These are phyloP conservation scores for Mortierella sp. DNA, from an alignment of 371 early-diverging fungal genomes.

Conservation along the genomic window DNA sequence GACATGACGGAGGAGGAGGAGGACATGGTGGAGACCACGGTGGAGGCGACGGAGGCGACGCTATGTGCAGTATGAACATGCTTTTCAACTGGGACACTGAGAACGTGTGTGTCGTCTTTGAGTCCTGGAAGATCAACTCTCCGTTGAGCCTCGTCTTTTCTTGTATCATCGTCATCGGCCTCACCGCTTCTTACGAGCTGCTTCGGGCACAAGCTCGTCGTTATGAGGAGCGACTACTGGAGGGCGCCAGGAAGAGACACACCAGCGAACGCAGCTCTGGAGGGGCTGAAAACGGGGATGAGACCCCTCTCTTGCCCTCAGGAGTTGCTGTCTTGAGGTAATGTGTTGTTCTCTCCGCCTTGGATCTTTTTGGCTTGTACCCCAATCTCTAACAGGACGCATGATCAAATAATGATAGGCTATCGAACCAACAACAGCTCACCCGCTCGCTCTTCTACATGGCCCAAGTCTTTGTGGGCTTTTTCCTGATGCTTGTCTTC, in stretches of 20 bases:
- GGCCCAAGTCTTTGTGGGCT: constrained; percentile 74
- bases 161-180: constrained; percentile 63
- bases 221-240: constrained; percentile 59
- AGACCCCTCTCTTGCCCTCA: constrained; percentile 30
- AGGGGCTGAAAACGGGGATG: constrained; percentile 24
- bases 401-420: constrained; percentile 20
- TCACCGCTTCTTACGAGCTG: constrained; percentile 73
- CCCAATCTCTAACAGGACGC: too few species aligned
- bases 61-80: constrained; percentile 68
- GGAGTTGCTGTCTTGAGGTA: constrained; percentile 29
- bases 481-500: constrained; percentile 86
- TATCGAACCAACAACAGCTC: constrained; percentile 58
- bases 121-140: constrained; percentile 78
- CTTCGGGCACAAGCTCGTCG: constrained; percentile 60
- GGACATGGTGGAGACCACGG: constrained; percentile 27
- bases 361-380: too few species aligned
- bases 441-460: constrained; percentile 72
- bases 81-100: constrained; percentile 81
- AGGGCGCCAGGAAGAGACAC: constrained; percentile 49
- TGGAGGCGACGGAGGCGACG: constrained; percentile 30
- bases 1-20: constrained; percentile 42
- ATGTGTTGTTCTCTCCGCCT: not conserved
- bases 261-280: constrained; percentile 7
- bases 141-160: constrained; percentile 61
- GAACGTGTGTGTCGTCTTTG: constrained; percentile 80